Evolutionary conservation across 768 basidiomycete genomes (phyloP), one percentile per base, ranked within the genome.

Genomic region (Lactarius tabidus): DNA sequence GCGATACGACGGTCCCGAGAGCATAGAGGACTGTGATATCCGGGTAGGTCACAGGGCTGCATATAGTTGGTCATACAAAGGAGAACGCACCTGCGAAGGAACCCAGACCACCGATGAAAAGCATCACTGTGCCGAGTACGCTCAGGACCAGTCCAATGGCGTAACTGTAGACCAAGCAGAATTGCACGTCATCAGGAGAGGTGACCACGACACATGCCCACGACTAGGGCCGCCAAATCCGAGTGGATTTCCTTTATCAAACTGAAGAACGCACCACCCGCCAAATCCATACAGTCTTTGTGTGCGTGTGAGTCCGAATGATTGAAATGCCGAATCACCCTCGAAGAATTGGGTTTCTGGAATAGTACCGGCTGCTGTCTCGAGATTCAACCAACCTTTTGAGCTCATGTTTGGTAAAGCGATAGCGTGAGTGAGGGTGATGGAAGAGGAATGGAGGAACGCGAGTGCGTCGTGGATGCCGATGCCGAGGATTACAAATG

Each of bases 361-460:
- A 41, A 91, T 82, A 57, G 81, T 75, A 60, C 78, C 79, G 12
- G 78, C 79, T 18, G 83, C 88, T 5, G 87, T 71, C 70, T 93
- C 91, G 71, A 94, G 85, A 72, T 94, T 93, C 74, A 93, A 83
- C 91, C 91, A 94, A 70, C 91, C 91, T 78, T 87, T 90, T 31
- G 74, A 71, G 70, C 79, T 81, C 57, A 84, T 77, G 79, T 84
- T 85, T 38, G 5, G 6, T 28, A 57, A 60, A 20, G 41, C 8
- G 60, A 48, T 23, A 15, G 65, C 41, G 53, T 59, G 39, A 38
- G n/a, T 17, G 26, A 26, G 48, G 14, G 14, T 51, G 54, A 35
- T 28, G 31, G 20, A 66, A 57, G 38, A 35, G 15, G 33, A 26
- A 8, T 58, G 45, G 31, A 29, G 33, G 28, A n/a, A 15, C 20